phyloP scores from a whole-genome alignment of 805 yeast species.

The Pichia gijzeniarum region DNA sequence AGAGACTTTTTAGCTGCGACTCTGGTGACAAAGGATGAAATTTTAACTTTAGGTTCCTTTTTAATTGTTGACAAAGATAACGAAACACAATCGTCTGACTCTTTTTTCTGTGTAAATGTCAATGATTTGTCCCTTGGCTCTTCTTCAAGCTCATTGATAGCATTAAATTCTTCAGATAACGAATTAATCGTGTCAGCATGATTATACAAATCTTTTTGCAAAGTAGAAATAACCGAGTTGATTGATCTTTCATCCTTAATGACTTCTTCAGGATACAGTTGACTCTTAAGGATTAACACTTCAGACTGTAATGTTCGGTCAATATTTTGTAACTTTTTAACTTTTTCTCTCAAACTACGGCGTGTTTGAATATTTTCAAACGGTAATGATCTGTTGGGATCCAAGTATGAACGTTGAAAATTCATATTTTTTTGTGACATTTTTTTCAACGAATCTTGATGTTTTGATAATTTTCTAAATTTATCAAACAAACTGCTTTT shows the following conservation, averaged over 20 bases:
- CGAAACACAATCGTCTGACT: background rate
- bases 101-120: background rate
- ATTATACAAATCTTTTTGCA: conserved; percentile 17
- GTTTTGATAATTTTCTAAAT: conserved; percentile 11
- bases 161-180: background rate
- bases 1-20: conserved; percentile 1
- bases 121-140: background rate
- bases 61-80: background rate
- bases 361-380: conserved; percentile 18
- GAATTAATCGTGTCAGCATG: conserved; percentile 6
- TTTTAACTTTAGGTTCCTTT: conserved; percentile 1
- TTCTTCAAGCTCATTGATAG: background rate
- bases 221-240: conserved; percentile 22
- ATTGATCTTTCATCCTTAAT: conserved; percentile 24
- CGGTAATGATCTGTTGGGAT: conserved; percentile 15
- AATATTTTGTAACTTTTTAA: conserved; percentile 8
- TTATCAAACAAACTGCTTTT: conserved; percentile 7
- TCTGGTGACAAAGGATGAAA: background rate
- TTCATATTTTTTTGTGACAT: conserved; percentile 1
- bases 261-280: conserved; percentile 26
- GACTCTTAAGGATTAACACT: conserved; percentile 24
- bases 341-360: conserved; percentile 14
- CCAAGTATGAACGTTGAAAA: background rate
- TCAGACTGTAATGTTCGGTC: conserved; percentile 21
- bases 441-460: conserved; percentile 10